phyloP scores from a whole-genome alignment of 2,329 filamentous ascomycete genomes.

The Claviceps paspali region DNA sequence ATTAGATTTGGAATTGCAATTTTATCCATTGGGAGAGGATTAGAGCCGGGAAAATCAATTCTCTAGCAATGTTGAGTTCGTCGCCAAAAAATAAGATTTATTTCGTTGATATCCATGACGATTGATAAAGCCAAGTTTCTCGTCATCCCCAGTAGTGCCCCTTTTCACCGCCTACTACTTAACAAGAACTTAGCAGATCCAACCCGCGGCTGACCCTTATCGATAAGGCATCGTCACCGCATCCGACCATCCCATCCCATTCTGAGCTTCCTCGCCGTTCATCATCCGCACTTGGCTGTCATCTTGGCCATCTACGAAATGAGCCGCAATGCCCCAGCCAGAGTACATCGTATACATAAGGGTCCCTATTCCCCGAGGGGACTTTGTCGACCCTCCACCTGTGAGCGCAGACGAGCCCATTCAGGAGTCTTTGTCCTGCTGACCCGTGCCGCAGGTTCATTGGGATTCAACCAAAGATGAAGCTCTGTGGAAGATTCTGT shows the following conservation, averaged over 20 bases:
- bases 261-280: neutral
- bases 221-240: neutral
- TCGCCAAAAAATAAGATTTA: too few relatives aligned
- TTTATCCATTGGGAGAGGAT: too few relatives aligned
- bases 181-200: too few relatives aligned
- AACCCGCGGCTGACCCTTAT: too few relatives aligned
- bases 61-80: too few relatives aligned
- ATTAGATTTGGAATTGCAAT: too few relatives aligned
- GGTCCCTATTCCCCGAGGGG: conserved; percentile 73
- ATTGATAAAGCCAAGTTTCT: too few relatives aligned
- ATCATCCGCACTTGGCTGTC: neutral
- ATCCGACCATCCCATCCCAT: too few relatives aligned
- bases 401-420: conserved; percentile 32
- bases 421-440: neutral
- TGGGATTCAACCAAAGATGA: conserved; percentile 84
- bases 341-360: conserved; percentile 68
- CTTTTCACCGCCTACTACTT: too few relatives aligned
- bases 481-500: conserved; percentile 78
- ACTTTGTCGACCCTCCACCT: conserved; percentile 80
- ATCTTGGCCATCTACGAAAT: neutral
- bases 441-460: conserved; percentile 43
- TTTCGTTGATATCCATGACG: too few relatives aligned
- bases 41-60: too few relatives aligned
- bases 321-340: conserved; percentile 30
- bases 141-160: too few relatives aligned